Conservation (phyloP, 768 basidiomycete species). For the Russula vinacea region DNA sequence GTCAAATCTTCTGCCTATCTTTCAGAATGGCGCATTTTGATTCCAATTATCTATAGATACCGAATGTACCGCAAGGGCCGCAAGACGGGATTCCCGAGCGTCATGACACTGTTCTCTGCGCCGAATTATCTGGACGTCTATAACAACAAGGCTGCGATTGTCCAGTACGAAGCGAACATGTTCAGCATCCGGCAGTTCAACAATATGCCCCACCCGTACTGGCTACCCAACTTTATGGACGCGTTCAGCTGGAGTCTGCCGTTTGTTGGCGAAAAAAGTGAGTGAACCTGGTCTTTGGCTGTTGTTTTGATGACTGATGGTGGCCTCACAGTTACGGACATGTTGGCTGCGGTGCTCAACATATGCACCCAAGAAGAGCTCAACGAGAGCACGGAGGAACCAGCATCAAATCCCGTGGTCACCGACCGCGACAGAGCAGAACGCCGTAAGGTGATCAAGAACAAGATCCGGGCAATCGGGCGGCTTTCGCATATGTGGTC, state of each 20-base stretch:
- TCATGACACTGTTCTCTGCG: slow-evolving; percentile 99
- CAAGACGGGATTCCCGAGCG: slow-evolving; percentile 96
- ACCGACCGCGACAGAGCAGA: slow-evolving; percentile 55
- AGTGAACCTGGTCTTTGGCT: slow-evolving; percentile 33
- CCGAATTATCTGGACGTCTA: slow-evolving; percentile 99
- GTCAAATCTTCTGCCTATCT: neutral
- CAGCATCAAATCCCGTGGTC: too few relatives aligned
- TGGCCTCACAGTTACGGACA: slow-evolving; percentile 81
- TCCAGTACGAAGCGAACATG: slow-evolving; percentile 98
- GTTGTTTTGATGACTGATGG: neutral
- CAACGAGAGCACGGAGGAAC: slow-evolving; percentile 59
- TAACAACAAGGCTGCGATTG: slow-evolving; percentile 97
- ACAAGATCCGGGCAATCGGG: slow-evolving; percentile 97
- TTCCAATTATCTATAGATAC: slow-evolving; percentile 50
- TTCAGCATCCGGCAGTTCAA: slow-evolving; percentile 99
- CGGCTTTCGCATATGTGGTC: slow-evolving; percentile 95
- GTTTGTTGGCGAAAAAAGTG: slow-evolving; percentile 95
- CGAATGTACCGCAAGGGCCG: slow-evolving; percentile 99
- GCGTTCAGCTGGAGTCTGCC: slow-evolving; percentile 98
- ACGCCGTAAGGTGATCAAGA: slow-evolving; percentile 90
- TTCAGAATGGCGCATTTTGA: slow-evolving; percentile 2
- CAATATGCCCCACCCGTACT: slow-evolving; percentile 90
- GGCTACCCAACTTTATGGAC: slow-evolving; percentile 97
- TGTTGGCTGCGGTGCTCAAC: slow-evolving; percentile 96
- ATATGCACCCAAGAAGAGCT: slow-evolving; percentile 97